Percentiles rank a stretch among this genome's conserved stretches.
These are phyloP conservation scores for Camellia sinensis DNA, from an alignment of 148 eudicot species.

Conservation along the genomic window DNA sequence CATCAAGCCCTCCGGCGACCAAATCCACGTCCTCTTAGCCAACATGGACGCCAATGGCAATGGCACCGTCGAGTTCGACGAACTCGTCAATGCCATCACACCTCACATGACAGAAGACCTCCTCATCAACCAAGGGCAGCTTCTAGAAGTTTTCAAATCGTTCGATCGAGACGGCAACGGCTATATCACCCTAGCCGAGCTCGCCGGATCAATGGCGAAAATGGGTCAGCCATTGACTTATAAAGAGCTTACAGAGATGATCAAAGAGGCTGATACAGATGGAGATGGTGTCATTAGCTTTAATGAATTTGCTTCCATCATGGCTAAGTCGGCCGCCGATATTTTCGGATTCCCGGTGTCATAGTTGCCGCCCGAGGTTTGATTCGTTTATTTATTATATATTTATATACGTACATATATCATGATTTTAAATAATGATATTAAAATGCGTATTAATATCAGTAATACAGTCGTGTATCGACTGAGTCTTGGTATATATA, in stretches of 20 bases:
- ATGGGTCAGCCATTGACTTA: slow-evolving; percentile 57
- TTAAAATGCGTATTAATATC: no score
- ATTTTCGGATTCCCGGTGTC: slow-evolving; percentile 26
- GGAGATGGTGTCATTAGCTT: slow-evolving; percentile 54
- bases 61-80: slow-evolving; percentile 43
- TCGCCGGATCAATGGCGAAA: slow-evolving; percentile 53
- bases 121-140: slow-evolving; percentile 24
- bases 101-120: slow-evolving; percentile 24
- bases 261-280: slow-evolving; percentile 37
- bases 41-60: slow-evolving; percentile 41
- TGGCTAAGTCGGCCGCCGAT: slow-evolving; percentile 46
- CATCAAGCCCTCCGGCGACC: slow-evolving; percentile 36
- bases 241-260: slow-evolving; percentile 36
- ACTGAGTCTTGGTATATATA: no score
- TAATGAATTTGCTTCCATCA: slow-evolving; percentile 39
- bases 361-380: not conserved
- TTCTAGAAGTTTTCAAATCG: slow-evolving; percentile 27
- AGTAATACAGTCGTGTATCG: no score
- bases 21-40: slow-evolving; percentile 29
- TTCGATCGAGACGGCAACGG: slow-evolving; percentile 53
- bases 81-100: slow-evolving; percentile 32
- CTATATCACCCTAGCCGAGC: slow-evolving; percentile 48
- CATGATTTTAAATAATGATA: no score
- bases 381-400: no score
- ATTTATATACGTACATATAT: no score